Evolutionary conservation across 352 stramenopile genomes (phyloP).

Genomic region (Globisporangium nunn): DNA sequence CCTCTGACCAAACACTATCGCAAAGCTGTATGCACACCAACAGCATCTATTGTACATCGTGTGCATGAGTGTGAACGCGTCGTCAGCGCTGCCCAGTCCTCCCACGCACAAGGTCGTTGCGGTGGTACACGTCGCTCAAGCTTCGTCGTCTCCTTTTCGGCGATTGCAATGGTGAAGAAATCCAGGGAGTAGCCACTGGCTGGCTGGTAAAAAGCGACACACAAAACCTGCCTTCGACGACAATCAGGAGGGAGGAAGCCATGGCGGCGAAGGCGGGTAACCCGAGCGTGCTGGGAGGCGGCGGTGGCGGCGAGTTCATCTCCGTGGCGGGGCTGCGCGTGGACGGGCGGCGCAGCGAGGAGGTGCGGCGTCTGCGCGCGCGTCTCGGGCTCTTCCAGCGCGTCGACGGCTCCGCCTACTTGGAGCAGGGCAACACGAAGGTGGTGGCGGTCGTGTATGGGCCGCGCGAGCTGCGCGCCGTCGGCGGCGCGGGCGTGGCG

Average conservation of each 20-base stretch:
- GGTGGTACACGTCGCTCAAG: no score
- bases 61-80: no score
- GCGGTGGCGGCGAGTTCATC: conserved; percentile 68
- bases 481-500: conserved; percentile 15
- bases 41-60: no score
- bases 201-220: conserved; percentile 2
- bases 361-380: conserved; percentile 78
- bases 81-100: no score
- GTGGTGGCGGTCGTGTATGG: conserved; percentile 86
- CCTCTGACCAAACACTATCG: no score
- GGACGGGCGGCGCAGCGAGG: conserved; percentile 76
- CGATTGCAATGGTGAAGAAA: neutral
- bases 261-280: conserved; percentile 62
- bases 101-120: no score
- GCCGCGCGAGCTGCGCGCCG: conserved; percentile 62
- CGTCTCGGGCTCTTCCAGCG: conserved; percentile 81
- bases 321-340: conserved; percentile 78
- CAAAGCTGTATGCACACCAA: no score
- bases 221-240: neutral
- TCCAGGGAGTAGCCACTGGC: neutral
- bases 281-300: conserved; percentile 46
- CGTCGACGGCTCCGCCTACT: conserved; percentile 84
- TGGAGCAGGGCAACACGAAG: conserved; percentile 88
- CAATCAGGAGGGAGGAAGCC: neutral
- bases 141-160: no score